phyloP scores from a whole-genome alignment of 1,284 basidiomycete genomes.

The Austroboletus novae-zelandiae region DNA sequence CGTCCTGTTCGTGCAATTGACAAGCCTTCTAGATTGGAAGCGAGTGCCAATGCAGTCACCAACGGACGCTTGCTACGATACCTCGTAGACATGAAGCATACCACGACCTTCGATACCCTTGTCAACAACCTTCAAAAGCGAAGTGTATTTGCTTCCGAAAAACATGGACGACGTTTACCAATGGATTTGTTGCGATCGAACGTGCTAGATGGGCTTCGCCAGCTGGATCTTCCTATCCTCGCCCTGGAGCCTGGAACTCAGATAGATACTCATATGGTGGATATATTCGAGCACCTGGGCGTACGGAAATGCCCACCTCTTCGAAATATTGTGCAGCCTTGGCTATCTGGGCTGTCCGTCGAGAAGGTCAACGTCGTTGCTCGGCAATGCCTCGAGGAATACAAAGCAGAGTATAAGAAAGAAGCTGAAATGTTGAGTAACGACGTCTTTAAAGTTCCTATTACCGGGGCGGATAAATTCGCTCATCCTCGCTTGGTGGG shows the following conservation, averaged over 20 bases:
- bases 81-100: not conserved
- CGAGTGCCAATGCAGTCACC: slow-evolving; percentile 7
- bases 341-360: not conserved
- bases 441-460: slow-evolving; percentile 26
- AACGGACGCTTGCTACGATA: slow-evolving; percentile 13
- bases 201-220: not conserved
- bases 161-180: slow-evolving; percentile 5
- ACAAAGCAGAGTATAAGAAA: slow-evolving; percentile 20
- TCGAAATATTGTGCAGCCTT: not conserved
- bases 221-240: slow-evolving; percentile 21
- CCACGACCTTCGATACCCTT: too few relatives aligned
- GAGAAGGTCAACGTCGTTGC: slow-evolving; percentile 3
- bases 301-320: slow-evolving; percentile 16
- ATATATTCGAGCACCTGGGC: slow-evolving; percentile 10
- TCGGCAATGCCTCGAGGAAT: slow-evolving; percentile 9
- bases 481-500: slow-evolving; percentile 13
- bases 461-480: not conserved
- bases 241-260: not conserved
- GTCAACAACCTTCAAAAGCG: slow-evolving; percentile 2
- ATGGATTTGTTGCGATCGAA: slow-evolving; percentile 16
- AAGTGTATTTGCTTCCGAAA: slow-evolving; percentile 11
- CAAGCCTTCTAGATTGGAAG: slow-evolving; percentile 8
- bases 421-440: slow-evolving; percentile 11
- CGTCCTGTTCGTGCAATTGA: not conserved
- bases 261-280: not conserved